Evolutionary conservation across 495 filamentous ascomycete species (phyloP).

Genomic region (Ascodesmis nigricans): DNA sequence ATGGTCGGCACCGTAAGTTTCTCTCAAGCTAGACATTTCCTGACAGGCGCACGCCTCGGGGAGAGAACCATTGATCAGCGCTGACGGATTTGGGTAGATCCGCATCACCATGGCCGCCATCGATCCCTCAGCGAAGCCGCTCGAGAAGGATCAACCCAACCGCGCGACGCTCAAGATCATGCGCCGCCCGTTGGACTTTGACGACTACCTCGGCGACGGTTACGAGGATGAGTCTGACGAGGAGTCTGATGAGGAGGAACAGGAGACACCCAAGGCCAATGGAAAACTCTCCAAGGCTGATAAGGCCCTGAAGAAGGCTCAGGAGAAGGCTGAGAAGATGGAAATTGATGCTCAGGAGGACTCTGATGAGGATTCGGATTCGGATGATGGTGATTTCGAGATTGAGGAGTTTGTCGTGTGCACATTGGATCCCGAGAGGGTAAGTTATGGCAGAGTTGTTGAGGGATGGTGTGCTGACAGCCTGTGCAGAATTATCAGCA

Average conservation of each 20-base stretch:
- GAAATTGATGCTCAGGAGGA: conserved; percentile 31
- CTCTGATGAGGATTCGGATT: conserved; percentile 37
- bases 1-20: conserved; percentile 45
- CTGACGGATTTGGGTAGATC: conserved; percentile 39
- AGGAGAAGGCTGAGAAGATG: conserved; percentile 42
- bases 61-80: neutral
- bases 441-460: conserved; percentile 22
- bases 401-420: conserved; percentile 80
- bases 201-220: conserved; percentile 31
- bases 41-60: conserved; percentile 3
- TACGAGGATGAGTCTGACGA: conserved; percentile 40
- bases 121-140: conserved; percentile 58
- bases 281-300: conserved; percentile 47
- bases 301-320: conserved; percentile 39
- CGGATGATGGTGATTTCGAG: conserved; percentile 41
- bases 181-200: conserved; percentile 31
- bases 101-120: conserved; percentile 97
- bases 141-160: conserved; percentile 39
- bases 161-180: conserved; percentile 80
- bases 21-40: too few relatives aligned
- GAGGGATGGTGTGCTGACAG: conserved; percentile 15
- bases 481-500: conserved; percentile 65
- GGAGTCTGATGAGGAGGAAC: conserved; percentile 41
- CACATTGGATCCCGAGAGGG: conserved; percentile 70
- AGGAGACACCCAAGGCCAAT: conserved; percentile 48